These are phyloP conservation scores for Telopea speciosissima DNA, from an alignment of 177 flowering plant genomes.

Conservation along the genomic window DNA sequence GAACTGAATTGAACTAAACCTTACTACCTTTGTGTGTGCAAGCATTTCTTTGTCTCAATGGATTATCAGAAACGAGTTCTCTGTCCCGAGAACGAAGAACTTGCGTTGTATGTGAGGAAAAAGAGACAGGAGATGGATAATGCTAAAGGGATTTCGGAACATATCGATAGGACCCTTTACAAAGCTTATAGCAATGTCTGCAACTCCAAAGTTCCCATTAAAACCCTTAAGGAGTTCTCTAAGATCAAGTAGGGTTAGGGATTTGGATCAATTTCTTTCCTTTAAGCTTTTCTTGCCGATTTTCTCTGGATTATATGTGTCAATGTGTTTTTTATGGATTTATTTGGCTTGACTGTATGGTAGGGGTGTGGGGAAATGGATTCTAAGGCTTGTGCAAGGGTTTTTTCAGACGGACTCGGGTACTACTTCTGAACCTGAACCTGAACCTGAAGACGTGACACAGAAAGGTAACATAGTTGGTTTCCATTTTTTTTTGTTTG, in stretches of 20 bases:
- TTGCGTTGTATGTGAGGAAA: constrained; percentile 42
- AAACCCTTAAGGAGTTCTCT: constrained; percentile 59
- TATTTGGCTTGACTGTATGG: constrained; percentile 17
- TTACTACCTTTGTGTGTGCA: not conserved
- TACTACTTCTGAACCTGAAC: constrained; percentile 27
- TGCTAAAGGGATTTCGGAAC: constrained; percentile 53
- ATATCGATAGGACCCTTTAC: constrained; percentile 35
- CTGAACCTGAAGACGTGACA: constrained; percentile 29
- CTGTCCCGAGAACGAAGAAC: constrained; percentile 59
- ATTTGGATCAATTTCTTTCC: not conserved
- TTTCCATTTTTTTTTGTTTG: not conserved
- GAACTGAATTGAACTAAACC: not conserved
- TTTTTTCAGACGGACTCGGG: constrained; percentile 44
- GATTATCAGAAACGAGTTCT: constrained; percentile 25
- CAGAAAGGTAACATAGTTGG: constrained; percentile 13
- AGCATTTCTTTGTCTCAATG: constrained; percentile 20
- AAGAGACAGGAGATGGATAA: constrained; percentile 59
- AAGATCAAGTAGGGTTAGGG: constrained; percentile 49
- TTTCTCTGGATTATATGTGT: constrained; percentile 1
- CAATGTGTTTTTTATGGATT: constrained; percentile 1
- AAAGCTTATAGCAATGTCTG: constrained; percentile 61
- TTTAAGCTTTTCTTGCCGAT: not conserved
- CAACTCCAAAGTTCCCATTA: constrained; percentile 40
- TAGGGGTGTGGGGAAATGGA: constrained; percentile 95
- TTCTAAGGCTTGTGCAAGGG: constrained; percentile 53